Evolutionary conservation across 441 rosid genomes (phyloP).

Genomic region (Populus tomentosa): DNA sequence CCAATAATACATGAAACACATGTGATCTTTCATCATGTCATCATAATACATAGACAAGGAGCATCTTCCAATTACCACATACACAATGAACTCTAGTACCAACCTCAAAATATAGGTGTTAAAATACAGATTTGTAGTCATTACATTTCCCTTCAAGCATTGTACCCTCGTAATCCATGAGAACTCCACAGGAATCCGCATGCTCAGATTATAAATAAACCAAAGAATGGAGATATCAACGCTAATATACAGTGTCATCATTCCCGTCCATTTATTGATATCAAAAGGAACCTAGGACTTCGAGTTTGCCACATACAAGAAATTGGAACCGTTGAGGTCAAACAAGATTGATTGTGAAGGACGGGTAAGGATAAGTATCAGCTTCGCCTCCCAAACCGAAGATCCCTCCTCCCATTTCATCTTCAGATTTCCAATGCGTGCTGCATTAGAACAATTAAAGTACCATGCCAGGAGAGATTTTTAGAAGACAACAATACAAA

Average conservation of each 20-base stretch:
- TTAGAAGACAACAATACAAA: background rate
- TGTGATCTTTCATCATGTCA: background rate
- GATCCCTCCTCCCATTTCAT: conserved; percentile 65
- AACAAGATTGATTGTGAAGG: conserved; percentile 65
- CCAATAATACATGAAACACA: no score
- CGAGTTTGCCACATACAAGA: conserved; percentile 7
- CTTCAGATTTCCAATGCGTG: conserved; percentile 87
- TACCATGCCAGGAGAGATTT: background rate
- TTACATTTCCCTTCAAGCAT: conserved; percentile 13
- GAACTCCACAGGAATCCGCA: conserved; percentile 11
- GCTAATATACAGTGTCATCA: conserved; percentile 39
- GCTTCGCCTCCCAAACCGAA: conserved; percentile 80
- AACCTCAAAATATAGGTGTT: conserved; percentile 4
- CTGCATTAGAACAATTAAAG: conserved; percentile 46
- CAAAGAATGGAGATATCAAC: conserved; percentile 41
- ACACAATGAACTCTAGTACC: background rate
- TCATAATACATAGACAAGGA: background rate
- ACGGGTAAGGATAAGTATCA: conserved; percentile 76
- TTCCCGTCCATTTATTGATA: conserved; percentile 30
- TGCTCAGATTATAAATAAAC: conserved; percentile 26
- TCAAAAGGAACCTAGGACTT: conserved; percentile 16
- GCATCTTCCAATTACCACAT: background rate
- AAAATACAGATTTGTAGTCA: conserved; percentile 11
- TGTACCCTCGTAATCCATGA: conserved; percentile 7
- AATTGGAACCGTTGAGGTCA: conserved; percentile 18